Evolutionary conservation across 805 yeast genomes (phyloP).

Genomic region (Starmera amethionina): DNA sequence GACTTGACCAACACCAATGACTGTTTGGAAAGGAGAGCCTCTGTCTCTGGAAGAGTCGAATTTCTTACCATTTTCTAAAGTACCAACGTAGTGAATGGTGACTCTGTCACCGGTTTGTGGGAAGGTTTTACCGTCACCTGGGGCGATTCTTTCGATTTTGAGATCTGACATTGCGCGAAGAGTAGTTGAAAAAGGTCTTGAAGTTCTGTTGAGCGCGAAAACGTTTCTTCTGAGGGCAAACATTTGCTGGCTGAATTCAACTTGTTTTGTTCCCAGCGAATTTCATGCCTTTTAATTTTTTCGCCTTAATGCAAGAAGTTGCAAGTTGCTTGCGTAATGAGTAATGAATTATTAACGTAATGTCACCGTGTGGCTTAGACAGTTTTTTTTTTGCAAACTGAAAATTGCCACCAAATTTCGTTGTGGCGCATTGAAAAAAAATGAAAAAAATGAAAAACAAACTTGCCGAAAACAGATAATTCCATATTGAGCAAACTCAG

Average conservation of each 20-base stretch:
- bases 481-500: too few species aligned
- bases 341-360: too few species aligned
- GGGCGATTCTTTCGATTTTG: constrained; percentile 19
- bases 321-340: too few species aligned
- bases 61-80: constrained; percentile 89
- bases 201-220: neutral
- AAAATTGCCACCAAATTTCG: too few species aligned
- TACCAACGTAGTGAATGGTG: constrained; percentile 93
- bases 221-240: neutral
- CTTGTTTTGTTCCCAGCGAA: neutral
- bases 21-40: constrained; percentile 90
- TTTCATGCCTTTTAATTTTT: neutral
- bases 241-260: neutral
- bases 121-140: constrained; percentile 75
- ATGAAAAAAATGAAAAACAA: too few species aligned
- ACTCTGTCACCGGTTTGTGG: constrained; percentile 84
- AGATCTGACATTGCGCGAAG: constrained; percentile 18
- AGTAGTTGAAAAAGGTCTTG: constrained; percentile 12
- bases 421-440: too few species aligned
- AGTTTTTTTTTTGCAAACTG: too few species aligned
- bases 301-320: too few species aligned
- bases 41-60: constrained; percentile 94
- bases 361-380: too few species aligned
- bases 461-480: too few species aligned
- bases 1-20: constrained; percentile 93